These are phyloP conservation scores for Ormosia semicastrata DNA, from an alignment of 306 rosid species.

Conservation along the genomic window DNA sequence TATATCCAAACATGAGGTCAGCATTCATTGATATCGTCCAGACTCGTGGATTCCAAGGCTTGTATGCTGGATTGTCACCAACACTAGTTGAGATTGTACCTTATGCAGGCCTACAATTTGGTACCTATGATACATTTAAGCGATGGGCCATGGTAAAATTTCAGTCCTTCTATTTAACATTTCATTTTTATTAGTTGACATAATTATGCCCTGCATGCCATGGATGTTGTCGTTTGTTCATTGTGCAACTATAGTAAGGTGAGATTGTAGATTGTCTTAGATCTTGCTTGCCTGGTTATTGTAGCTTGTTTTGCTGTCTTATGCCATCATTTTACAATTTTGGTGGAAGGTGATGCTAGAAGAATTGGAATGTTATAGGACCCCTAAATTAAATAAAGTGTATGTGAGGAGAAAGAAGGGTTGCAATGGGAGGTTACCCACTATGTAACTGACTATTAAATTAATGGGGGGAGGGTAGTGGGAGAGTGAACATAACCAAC, in stretches of 20 bases:
- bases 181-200: neutral
- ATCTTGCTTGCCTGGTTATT: neutral
- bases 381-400: too few relatives aligned
- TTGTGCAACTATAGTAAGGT: conserved; percentile 1
- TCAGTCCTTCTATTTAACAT: conserved; percentile 9
- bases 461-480: too few relatives aligned
- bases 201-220: conserved; percentile 5
- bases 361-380: too few relatives aligned
- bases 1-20: conserved; percentile 90
- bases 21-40: conserved; percentile 69
- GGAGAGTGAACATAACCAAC: too few relatives aligned
- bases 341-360: neutral
- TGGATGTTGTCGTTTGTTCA: neutral
- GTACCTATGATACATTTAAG: conserved; percentile 91
- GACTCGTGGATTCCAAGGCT: conserved; percentile 71
- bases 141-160: conserved; percentile 78
- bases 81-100: conserved; percentile 96
- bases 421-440: too few relatives aligned
- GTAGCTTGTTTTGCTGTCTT: neutral
- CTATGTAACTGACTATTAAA: too few relatives aligned
- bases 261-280: neutral
- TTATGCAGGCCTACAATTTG: conserved; percentile 94
- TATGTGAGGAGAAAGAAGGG: too few relatives aligned
- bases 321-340: conserved; percentile 10
- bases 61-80: conserved; percentile 89